Evolutionary conservation across 306 rosid genomes (phyloP).

Genomic region (Pyrus pyrifolia): DNA sequence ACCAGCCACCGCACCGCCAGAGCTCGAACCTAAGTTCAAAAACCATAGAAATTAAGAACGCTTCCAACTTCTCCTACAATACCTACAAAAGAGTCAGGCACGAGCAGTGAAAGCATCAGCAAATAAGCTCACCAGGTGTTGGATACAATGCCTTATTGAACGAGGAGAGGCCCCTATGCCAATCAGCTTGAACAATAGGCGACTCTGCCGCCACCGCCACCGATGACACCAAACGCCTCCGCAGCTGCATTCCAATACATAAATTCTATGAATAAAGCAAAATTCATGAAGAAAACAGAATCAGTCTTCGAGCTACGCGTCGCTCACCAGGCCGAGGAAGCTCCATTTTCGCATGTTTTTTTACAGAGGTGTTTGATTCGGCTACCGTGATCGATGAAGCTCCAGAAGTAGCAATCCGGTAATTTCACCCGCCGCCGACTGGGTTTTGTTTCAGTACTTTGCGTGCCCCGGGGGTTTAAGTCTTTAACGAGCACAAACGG

Average conservation of each 20-base stretch:
- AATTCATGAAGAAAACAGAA: not conserved
- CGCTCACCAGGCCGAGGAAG: conserved; percentile 56
- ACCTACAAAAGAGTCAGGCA: not conserved
- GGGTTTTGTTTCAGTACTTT: not conserved
- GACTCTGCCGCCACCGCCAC: conserved; percentile 19
- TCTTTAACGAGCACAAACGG: not conserved
- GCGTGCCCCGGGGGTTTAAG: not conserved
- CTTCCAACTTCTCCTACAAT: not conserved
- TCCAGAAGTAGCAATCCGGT: not conserved
- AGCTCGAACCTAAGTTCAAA: conserved; percentile 36
- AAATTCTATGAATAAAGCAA: not conserved
- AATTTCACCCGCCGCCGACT: not conserved
- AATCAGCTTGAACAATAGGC: conserved; percentile 16
- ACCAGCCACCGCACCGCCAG: conserved; percentile 28
- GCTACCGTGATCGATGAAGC: not conserved
- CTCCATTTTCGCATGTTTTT: conserved; percentile 40
- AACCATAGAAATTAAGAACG: not conserved
- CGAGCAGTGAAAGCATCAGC: not conserved
- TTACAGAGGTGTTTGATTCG: not conserved
- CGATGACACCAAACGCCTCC: conserved; percentile 50
- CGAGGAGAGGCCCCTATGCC: conserved; percentile 19
- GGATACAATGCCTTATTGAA: conserved; percentile 28
- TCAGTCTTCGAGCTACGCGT: not conserved
- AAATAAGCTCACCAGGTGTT: conserved; percentile 32
- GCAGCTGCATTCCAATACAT: conserved; percentile 37